phyloP scores from a whole-genome alignment of 768 basidiomycete genomes.

The Mycena alexandri region DNA sequence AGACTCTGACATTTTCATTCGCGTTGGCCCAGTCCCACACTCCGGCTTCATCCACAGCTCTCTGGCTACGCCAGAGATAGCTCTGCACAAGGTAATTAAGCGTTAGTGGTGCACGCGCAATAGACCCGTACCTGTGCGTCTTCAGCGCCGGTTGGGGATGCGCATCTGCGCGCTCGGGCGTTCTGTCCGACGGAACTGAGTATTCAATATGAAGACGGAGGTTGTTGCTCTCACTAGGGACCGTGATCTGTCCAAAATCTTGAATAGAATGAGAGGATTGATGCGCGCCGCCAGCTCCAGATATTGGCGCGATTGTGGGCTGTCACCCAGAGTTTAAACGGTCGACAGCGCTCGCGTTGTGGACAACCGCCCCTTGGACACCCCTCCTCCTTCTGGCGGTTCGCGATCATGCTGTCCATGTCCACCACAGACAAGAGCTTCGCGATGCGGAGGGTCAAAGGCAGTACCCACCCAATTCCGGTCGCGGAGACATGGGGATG shows the following conservation, averaged over 20 bases:
- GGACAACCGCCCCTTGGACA: slow-evolving; percentile 4
- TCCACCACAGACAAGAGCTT: neutral
- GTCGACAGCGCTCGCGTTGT: neutral
- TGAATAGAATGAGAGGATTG: slow-evolving; percentile 14
- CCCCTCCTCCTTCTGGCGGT: neutral
- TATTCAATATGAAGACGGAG: neutral
- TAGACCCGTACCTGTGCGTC: slow-evolving; percentile 9
- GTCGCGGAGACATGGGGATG: neutral
- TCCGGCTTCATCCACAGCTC: slow-evolving; percentile 10
- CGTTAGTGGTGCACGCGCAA: too few relatives aligned
- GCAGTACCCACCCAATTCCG: neutral
- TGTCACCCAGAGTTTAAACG: slow-evolving; percentile 14
- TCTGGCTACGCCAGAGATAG: slow-evolving; percentile 19
- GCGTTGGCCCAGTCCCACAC: slow-evolving; percentile 9
- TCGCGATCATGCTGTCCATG: neutral
- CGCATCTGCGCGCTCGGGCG: slow-evolving; percentile 3
- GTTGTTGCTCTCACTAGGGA: neutral
- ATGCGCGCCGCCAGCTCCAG: slow-evolving; percentile 3
- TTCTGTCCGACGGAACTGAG: neutral
- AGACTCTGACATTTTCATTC: neutral
- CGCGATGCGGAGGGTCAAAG: slow-evolving; percentile 4
- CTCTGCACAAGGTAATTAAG: neutral
- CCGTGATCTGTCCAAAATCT: slow-evolving; percentile 10
- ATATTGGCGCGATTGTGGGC: slow-evolving; percentile 9
- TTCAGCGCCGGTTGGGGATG: neutral